Percentiles rank a stretch among this genome's conserved stretches.
Conservation (phyloP, 2,329 filamentous ascomycete species). For the Pestalotiopsis sp. region DNA sequence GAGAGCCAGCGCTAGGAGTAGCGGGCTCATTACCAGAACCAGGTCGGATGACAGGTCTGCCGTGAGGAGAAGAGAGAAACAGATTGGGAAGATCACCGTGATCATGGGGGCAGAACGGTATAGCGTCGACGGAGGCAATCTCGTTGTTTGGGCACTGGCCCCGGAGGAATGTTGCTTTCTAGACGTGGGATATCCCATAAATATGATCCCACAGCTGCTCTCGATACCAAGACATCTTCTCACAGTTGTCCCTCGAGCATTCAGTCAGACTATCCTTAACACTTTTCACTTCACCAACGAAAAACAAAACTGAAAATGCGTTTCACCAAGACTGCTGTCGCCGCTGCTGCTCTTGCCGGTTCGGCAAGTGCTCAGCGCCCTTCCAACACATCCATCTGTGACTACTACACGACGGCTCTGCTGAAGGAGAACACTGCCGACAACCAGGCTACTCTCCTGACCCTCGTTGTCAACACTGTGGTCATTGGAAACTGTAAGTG, state of each 20-base stretch:
- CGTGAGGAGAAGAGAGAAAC: neutral
- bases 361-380: slow-evolving; percentile 47
- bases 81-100: neutral
- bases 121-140: neutral
- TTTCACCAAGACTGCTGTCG: slow-evolving; percentile 22
- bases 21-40: neutral
- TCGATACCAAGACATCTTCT: neutral
- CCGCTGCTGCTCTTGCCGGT: slow-evolving; percentile 28
- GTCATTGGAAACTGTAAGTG: slow-evolving; percentile 63
- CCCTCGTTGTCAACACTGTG: slow-evolving; percentile 62
- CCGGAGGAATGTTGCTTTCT: neutral
- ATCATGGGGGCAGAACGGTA: neutral
- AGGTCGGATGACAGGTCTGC: neutral
- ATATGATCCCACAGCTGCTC: neutral
- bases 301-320: slow-evolving; percentile 25
- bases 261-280: neutral
- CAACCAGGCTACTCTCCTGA: slow-evolving; percentile 60
- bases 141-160: neutral
- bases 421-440: slow-evolving; percentile 60
- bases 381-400: slow-evolving; percentile 56
- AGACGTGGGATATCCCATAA: neutral
- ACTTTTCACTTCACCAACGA: neutral
- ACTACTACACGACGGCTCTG: slow-evolving; percentile 65
- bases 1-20: neutral
- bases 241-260: neutral